phyloP scores from a whole-genome alignment of 192 early-diverging fungal species.

The Blastocladiella britannica region DNA sequence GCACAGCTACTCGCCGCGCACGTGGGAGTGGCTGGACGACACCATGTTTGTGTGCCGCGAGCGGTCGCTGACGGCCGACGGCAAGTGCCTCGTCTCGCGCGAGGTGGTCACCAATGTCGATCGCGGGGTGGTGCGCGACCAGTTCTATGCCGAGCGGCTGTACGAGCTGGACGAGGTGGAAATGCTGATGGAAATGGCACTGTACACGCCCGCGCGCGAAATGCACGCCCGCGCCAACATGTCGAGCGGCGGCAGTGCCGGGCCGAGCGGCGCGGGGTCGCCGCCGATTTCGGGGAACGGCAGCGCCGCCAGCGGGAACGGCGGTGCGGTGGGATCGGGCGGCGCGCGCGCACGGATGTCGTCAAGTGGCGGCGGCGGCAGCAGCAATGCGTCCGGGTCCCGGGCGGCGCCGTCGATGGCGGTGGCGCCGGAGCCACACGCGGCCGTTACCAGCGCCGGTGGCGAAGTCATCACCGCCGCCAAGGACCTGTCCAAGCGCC shows the following conservation, averaged over 20 bases:
- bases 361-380: too few species aligned
- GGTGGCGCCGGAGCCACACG: background rate
- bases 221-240: background rate
- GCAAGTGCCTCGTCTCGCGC: conserved; percentile 23
- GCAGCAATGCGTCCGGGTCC: background rate
- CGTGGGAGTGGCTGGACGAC: conserved; percentile 49
- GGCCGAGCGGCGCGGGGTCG: too few species aligned
- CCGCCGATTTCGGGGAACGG: background rate
- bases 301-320: background rate
- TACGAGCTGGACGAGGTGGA: conserved; percentile 24
- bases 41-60: conserved; percentile 40
- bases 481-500: conserved; percentile 30
- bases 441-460: too few species aligned
- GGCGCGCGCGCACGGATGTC: too few species aligned
- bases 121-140: conserved; percentile 37
- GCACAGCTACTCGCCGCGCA: conserved; percentile 23
- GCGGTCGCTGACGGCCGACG: conserved; percentile 28
- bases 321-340: background rate
- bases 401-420: background rate
- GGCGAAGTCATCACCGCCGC: conserved; percentile 12
- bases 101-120: conserved; percentile 28
- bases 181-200: conserved; percentile 9
- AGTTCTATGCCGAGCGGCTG: conserved; percentile 41
- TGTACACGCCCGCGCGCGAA: conserved; percentile 3
- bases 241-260: too few species aligned